Base-by-base conservation (phyloP, 2,329 filamentous ascomycete species). In the Botrytis galanthina region DNA sequence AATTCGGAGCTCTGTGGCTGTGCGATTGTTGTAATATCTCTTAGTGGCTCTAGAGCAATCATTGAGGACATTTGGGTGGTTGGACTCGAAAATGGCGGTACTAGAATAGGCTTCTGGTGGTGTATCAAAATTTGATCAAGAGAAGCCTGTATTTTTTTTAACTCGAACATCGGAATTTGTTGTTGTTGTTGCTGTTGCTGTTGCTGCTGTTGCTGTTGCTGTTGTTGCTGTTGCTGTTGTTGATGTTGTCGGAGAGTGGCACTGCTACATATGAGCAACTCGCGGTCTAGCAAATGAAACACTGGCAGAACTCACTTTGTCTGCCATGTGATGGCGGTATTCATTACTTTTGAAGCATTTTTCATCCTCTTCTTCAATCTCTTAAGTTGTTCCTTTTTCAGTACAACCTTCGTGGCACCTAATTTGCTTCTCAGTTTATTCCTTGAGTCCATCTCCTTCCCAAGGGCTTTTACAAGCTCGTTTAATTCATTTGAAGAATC, bases 311-410 rank as follows among this genome's bases (percentile, higher is more conserved):
- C 48, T n/a, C 22, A 76, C 75, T 69, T 71, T 9, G 70, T 76
- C 32, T 75, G 74, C 35, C 70, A 73, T 39, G 73, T 51, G n/a
- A 70, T 74, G 1, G 75, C 67, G 5, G 73, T 37, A 48, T 51
- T 32, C 29, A 75, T 32, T 3, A 75, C 5, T 8, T 29, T 42
- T 22, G 73, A 60, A 6, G 75, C 75, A 71, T 66, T 63, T 37
- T 74, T 71, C 46, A 76, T 48, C 22, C 73, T 70, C 44, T 42
- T 69, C 51, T 74, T 73, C 44, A 74, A 62, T 32, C 22, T 72
- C 26, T 74, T 73, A 6, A 75, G 66, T 32, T 75, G 68, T 7
- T 76, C 75, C 7, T 68, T 73, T 32, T 73, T 74, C 39, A 75
- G 26, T 1, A 74, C 48, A 4, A 74, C 60, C 60, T 74, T 75